These are phyloP conservation scores for Eremochloa ophiuroides DNA, from an alignment of 176 grass and related monocot genomes.

Conservation along the genomic window DNA sequence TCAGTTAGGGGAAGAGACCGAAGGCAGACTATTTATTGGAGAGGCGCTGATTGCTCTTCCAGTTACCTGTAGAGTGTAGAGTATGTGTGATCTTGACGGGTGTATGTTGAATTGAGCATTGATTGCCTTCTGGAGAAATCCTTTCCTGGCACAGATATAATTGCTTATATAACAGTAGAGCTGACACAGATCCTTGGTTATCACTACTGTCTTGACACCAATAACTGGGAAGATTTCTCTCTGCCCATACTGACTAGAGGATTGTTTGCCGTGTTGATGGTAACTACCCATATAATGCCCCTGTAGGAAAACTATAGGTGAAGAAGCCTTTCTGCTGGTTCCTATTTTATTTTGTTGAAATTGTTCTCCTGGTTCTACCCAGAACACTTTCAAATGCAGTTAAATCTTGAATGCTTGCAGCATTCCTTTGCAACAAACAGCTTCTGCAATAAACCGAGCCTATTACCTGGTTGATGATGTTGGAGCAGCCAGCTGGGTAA, in stretches of 20 bases:
- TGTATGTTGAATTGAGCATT: not conserved
- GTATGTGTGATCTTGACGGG: not conserved
- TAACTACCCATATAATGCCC: not conserved
- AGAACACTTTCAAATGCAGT: not conserved
- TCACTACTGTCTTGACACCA: not conserved
- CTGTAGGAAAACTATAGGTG: not conserved
- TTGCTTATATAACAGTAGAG: not conserved
- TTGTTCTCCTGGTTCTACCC: not conserved
- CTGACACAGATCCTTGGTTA: not conserved
- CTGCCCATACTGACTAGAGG: not conserved
- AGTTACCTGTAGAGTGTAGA: conserved; percentile 37
- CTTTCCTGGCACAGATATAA: not conserved
- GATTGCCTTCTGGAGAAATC: not conserved
- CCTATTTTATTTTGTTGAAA: not conserved
- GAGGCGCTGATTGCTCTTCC: conserved; percentile 36
- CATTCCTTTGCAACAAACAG: not conserved
- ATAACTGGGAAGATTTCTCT: not conserved
- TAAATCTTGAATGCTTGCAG: not conserved
- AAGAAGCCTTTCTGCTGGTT: not conserved
- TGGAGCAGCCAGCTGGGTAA: not conserved
- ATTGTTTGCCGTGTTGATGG: not conserved
- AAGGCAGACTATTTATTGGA: conserved; percentile 84
- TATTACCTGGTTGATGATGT: not conserved
- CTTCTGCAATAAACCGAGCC: not conserved
- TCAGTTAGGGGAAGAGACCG: conserved; percentile 89